Evolutionary conservation across 2,329 filamentous ascomycete genomes (phyloP).

Genomic region (Xylariales sp.): DNA sequence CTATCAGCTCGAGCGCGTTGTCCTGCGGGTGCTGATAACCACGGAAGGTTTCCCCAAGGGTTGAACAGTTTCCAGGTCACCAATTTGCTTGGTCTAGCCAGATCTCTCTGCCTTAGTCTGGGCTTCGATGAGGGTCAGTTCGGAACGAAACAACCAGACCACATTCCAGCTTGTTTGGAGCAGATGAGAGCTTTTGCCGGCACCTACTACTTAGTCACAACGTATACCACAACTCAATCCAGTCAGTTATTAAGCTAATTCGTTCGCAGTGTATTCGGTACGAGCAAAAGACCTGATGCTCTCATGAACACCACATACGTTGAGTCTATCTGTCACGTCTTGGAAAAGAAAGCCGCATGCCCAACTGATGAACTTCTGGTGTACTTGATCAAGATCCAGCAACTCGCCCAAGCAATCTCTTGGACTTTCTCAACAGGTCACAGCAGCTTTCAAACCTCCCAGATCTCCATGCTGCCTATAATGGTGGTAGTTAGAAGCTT

Average conservation of each 20-base stretch:
- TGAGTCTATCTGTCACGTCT: constrained; percentile 36
- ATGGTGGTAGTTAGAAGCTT: constrained; percentile 38
- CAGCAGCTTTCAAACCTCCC: constrained; percentile 25
- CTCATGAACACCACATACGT: constrained; percentile 43
- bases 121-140: constrained; percentile 29
- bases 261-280: constrained; percentile 22
- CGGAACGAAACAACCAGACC: constrained; percentile 16
- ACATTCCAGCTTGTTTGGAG: constrained; percentile 30
- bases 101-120: constrained; percentile 40
- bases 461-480: constrained; percentile 29
- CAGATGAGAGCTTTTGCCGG: constrained; percentile 43
- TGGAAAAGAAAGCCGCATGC: constrained; percentile 37
- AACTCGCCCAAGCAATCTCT: constrained; percentile 43
- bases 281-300: constrained; percentile 40
- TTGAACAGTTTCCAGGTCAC: constrained; percentile 46
- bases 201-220: constrained; percentile 45
- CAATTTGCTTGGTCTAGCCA: constrained; percentile 43
- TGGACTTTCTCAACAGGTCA: constrained; percentile 30
- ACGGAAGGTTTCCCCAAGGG: constrained; percentile 39
- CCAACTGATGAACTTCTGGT: constrained; percentile 40
- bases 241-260: background rate
- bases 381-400: constrained; percentile 42
- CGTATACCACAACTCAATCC: constrained; percentile 30
- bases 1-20: background rate
- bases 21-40: background rate